A percentile compares a stretch with the other conserved stretches of the same genome.
These are phyloP conservation scores for Solanum peruvianum DNA, from an alignment of 257 asterid species.

Conservation along the genomic window DNA sequence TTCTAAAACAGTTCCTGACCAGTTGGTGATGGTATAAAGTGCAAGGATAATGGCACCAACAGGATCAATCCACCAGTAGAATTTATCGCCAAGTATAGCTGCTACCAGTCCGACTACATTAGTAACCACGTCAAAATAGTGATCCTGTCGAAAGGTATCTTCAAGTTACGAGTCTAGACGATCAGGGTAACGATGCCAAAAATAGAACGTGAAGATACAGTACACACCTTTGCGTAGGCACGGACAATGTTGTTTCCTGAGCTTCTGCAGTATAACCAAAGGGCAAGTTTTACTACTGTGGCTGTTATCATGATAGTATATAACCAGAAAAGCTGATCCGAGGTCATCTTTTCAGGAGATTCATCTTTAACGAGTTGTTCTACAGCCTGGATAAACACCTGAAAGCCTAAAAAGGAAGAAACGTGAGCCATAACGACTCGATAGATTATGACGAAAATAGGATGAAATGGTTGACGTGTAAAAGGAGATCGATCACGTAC, in stretches of 20 bases:
- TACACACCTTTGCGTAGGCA: constrained; percentile 77
- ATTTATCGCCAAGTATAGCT: constrained; percentile 72
- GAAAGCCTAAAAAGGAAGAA: constrained; percentile 45
- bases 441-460: background rate
- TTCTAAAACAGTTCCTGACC: constrained; percentile 85
- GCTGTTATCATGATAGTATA: constrained; percentile 74
- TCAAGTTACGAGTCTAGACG: constrained; percentile 3
- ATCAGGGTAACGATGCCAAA: background rate
- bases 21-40: constrained; percentile 62
- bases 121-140: constrained; percentile 89
- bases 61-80: constrained; percentile 91
- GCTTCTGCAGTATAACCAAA: constrained; percentile 89
- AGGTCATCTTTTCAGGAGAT: constrained; percentile 46
- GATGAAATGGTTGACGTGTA: background rate
- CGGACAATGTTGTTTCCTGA: constrained; percentile 73
- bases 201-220: background rate
- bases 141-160: constrained; percentile 41
- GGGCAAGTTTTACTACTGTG: constrained; percentile 56
- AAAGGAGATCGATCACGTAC: constrained; percentile 23
- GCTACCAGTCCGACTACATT: constrained; percentile 75
- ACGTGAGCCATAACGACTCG: background rate
- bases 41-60: constrained; percentile 81
- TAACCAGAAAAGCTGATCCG: constrained; percentile 58
- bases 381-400: constrained; percentile 70
- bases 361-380: constrained; percentile 46